These are phyloP conservation scores for Typha latifolia DNA, from an alignment of 176 grass and related monocot species.

Conservation along the genomic window DNA sequence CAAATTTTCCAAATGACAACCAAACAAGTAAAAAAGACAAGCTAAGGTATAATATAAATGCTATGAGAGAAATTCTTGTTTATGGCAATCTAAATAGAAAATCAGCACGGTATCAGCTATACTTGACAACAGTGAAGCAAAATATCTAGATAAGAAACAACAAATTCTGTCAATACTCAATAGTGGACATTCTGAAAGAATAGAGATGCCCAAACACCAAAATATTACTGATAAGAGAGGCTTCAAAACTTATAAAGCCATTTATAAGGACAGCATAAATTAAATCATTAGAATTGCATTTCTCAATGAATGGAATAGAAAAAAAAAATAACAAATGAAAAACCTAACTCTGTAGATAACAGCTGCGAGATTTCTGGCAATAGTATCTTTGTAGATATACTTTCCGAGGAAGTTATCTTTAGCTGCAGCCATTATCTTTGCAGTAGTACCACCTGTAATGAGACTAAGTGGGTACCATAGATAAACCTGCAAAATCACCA, in stretches of 20 bases:
- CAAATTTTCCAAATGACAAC: background rate
- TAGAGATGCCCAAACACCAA: too few relatives aligned
- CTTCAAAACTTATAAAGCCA: background rate
- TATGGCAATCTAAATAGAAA: too few relatives aligned
- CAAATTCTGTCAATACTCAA: too few relatives aligned
- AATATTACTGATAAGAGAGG: background rate
- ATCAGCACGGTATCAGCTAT: too few relatives aligned
- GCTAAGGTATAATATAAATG: too few relatives aligned
- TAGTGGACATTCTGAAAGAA: too few relatives aligned
- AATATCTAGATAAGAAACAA: too few relatives aligned
- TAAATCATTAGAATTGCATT: background rate
- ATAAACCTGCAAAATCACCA: conserved; percentile 47
- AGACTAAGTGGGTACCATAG: conserved; percentile 95
- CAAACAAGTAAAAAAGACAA: background rate
- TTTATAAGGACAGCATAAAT: background rate
- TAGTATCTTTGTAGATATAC: conserved; percentile 91
- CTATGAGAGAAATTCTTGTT: too few relatives aligned
- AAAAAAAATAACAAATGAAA: background rate
- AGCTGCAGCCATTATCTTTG: conserved; percentile 91
- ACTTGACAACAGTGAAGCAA: too few relatives aligned
- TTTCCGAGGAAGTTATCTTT: conserved; percentile 98
- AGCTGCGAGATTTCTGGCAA: conserved; percentile 68
- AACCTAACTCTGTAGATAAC: conserved; percentile 69
- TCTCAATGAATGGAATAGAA: background rate
- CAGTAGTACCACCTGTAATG: conserved; percentile 76